Percentiles rank a stretch among this genome's conserved stretches.
phyloP scores from a whole-genome alignment of 1,139 yeast species.

The Suhomyces bribrorum region DNA sequence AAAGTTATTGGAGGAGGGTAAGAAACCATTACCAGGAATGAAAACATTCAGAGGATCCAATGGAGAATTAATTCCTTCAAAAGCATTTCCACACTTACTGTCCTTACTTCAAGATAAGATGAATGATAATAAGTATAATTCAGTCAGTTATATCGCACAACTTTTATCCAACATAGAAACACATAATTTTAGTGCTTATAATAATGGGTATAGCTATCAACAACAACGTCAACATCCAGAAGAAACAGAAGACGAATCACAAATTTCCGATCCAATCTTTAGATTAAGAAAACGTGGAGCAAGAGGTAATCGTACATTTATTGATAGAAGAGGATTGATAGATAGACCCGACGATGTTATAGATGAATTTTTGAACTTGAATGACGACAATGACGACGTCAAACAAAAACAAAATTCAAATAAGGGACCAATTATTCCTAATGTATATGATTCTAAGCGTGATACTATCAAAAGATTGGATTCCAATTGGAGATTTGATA shows the following conservation, averaged over 20 bases:
- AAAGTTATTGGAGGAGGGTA: slow-evolving; percentile 43
- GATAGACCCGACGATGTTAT: slow-evolving; percentile 36
- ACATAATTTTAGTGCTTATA: slow-evolving; percentile 50
- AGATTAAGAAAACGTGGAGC: slow-evolving; percentile 77
- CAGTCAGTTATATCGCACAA: slow-evolving; percentile 41
- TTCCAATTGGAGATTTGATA: slow-evolving; percentile 78
- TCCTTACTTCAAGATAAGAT: slow-evolving; percentile 36
- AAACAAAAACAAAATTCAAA: slow-evolving; percentile 10
- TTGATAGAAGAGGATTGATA: slow-evolving; percentile 64
- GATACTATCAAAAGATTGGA: slow-evolving; percentile 57
- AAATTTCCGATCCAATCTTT: slow-evolving; percentile 56
- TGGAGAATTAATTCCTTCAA: slow-evolving; percentile 48
- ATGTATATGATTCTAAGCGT: slow-evolving; percentile 59
- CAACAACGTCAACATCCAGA: slow-evolving; percentile 20
- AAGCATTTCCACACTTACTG: slow-evolving; percentile 45
- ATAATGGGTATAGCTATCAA: slow-evolving; percentile 42
- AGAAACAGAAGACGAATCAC: slow-evolving; percentile 26
- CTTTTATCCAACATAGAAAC: slow-evolving; percentile 46
- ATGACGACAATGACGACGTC: slow-evolving; percentile 27
- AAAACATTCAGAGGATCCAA: slow-evolving; percentile 47
- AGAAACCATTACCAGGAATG: slow-evolving; percentile 45
- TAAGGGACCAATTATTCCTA: slow-evolving; percentile 16
- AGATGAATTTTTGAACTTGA: slow-evolving; percentile 37
- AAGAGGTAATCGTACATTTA: slow-evolving; percentile 65
- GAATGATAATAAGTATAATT: slow-evolving; percentile 24